Percentiles rank a stretch among this genome's conserved stretches.
phyloP scores from a whole-genome alignment of 306 rosid species.

The Elaeagnus macrophylla region DNA sequence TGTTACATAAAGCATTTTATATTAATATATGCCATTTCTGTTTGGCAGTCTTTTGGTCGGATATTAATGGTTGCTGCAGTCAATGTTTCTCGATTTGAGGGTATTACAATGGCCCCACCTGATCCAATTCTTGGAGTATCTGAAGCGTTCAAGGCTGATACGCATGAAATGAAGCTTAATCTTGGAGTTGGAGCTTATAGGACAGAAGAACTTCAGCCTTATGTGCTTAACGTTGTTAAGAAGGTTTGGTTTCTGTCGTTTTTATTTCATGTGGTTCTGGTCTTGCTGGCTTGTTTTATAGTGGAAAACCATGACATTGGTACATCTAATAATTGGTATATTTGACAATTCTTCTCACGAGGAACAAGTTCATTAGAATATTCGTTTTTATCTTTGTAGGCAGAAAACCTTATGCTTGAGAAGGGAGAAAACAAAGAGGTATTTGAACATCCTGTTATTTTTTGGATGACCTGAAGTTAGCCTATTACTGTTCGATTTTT shows the following conservation, averaged over 20 bases:
- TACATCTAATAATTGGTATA: not conserved
- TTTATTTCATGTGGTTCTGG: not conserved
- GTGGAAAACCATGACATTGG: no score
- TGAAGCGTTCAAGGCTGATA: slow-evolving; percentile 87
- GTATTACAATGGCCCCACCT: slow-evolving; percentile 88
- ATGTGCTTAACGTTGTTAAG: slow-evolving; percentile 86
- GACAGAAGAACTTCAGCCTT: slow-evolving; percentile 80
- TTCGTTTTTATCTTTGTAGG: slow-evolving; percentile 27
- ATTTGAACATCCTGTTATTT: slow-evolving; percentile 10
- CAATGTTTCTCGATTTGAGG: slow-evolving; percentile 80
- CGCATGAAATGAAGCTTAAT: slow-evolving; percentile 61
- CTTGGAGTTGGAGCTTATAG: slow-evolving; percentile 98
- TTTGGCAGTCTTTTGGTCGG: slow-evolving; percentile 56
- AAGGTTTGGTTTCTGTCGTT: slow-evolving; percentile 36
- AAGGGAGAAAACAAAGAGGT: slow-evolving; percentile 97
- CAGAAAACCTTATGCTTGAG: slow-evolving; percentile 82
- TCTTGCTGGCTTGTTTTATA: not conserved
- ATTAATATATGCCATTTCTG: slow-evolving; percentile 1
- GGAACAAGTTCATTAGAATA: slow-evolving; percentile 4
- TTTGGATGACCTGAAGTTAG: slow-evolving; percentile 16
- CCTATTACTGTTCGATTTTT: slow-evolving; percentile 2
- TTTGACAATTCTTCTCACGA: slow-evolving; percentile 10
- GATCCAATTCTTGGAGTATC: slow-evolving; percentile 99
- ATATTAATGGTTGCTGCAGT: slow-evolving; percentile 60
- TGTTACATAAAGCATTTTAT: no score